phyloP scores from a whole-genome alignment of 352 stramenopile species.

The Phytophthora palmivora region DNA sequence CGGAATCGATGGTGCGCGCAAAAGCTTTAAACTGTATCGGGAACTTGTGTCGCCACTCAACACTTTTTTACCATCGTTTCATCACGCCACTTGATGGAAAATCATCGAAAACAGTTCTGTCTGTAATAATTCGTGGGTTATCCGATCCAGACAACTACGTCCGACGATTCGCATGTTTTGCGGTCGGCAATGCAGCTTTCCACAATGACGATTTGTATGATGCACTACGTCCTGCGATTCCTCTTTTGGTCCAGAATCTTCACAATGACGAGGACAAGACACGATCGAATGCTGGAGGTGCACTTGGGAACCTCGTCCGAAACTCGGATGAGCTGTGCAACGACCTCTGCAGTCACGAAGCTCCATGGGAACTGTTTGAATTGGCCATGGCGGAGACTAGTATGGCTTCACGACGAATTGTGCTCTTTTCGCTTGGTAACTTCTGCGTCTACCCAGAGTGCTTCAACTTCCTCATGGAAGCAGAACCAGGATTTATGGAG shows the following conservation, averaged over 20 bases:
- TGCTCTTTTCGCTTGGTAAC: conserved; percentile 93
- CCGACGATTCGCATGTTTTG: conserved; percentile 93
- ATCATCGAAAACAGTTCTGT: conserved; percentile 49
- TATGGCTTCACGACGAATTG: conserved; percentile 76
- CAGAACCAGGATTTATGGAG: conserved; percentile 47
- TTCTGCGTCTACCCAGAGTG: conserved; percentile 85
- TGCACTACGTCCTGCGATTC: conserved; percentile 65
- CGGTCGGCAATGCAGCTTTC: conserved; percentile 95
- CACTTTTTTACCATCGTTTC: conserved; percentile 87
- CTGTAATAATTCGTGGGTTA: conserved; percentile 65
- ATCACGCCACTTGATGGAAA: conserved; percentile 19
- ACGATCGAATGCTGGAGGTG: conserved; percentile 91
- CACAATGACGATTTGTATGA: conserved; percentile 85
- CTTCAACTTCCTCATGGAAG: conserved; percentile 54
- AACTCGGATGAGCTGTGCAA: conserved; percentile 85
- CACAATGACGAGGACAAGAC: conserved; percentile 89
- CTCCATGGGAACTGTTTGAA: conserved; percentile 76
- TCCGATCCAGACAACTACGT: conserved; percentile 82
- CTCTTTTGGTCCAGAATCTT: conserved; percentile 75
- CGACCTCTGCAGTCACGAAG: conserved; percentile 67
- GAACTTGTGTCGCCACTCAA: conserved; percentile 93
- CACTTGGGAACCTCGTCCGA: conserved; percentile 93
- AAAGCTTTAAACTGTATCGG: conserved; percentile 93
- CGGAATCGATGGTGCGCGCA: conserved; percentile 79
- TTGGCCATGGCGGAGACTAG: conserved; percentile 71